Conservation (phyloP, 2,329 filamentous ascomycete genomes). For the Didymella arachidicola region DNA sequence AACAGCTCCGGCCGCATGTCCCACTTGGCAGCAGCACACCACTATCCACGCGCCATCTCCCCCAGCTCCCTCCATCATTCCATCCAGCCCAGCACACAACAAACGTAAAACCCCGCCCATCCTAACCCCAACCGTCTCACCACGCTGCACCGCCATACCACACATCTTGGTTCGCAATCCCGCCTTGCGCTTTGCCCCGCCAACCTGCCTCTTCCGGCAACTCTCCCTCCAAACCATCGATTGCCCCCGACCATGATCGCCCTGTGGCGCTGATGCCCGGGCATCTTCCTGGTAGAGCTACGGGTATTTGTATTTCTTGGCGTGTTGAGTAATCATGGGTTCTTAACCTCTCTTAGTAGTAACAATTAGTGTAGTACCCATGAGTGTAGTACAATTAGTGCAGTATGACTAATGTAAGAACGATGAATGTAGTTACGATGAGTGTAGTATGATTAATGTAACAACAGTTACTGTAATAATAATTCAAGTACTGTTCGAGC, state of each 20-base stretch:
- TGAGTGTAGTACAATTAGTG: too few species aligned
- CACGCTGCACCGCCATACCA: neutral
- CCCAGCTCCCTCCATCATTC: neutral
- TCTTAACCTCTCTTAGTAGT: too few species aligned
- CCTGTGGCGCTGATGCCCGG: constrained; percentile 25
- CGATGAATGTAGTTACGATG: too few species aligned
- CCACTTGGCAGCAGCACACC: neutral
- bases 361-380: too few species aligned
- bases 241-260: constrained; percentile 37
- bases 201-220: constrained; percentile 35
- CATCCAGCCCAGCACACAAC: neutral
- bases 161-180: constrained; percentile 15
- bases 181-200: constrained; percentile 6
- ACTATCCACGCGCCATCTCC: neutral
- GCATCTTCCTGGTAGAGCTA: constrained; percentile 9
- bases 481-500: too few species aligned
- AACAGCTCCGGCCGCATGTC: neutral
- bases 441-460: too few species aligned
- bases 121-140: neutral
- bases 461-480: too few species aligned
- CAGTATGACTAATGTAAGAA: too few species aligned
- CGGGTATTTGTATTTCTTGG: too few species aligned
- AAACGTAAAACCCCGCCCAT: neutral
- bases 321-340: neutral
- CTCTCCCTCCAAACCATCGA: constrained; percentile 27